phyloP scores from a whole-genome alignment of 371 early-diverging fungal species.

The Vittaforma corneae region DNA sequence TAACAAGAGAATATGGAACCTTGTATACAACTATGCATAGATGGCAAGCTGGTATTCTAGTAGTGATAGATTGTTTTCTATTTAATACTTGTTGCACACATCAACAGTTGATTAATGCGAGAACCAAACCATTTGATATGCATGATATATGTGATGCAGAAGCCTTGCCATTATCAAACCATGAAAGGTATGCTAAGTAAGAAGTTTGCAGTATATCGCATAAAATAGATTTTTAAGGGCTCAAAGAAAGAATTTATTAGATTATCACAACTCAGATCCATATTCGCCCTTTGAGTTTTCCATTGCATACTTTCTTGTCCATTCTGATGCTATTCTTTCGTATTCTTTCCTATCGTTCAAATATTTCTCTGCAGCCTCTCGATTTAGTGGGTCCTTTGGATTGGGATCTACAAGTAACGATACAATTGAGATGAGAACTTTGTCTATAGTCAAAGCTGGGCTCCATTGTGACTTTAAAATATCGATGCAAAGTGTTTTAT shows the following conservation, averaged over 20 bases:
- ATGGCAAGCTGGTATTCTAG: no score
- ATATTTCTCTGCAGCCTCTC: constrained; percentile 71
- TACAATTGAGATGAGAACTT: constrained; percentile 82
- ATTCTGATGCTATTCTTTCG: constrained; percentile 68
- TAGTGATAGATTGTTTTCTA: no score
- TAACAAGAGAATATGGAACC: no score
- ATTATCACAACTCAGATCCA: not conserved
- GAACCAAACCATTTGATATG: no score
- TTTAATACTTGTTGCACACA: no score
- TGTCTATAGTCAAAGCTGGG: constrained; percentile 85
- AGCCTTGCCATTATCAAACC: no score
- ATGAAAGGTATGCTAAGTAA: no score
- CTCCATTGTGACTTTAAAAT: constrained; percentile 98
- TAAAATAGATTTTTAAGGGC: not conserved
- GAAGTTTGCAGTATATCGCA: not conserved
- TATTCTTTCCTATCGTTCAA: constrained; percentile 65
- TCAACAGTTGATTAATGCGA: no score
- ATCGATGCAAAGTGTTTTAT: constrained; percentile 89
- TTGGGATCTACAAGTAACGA: constrained; percentile 90
- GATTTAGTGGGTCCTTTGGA: constrained; percentile 94
- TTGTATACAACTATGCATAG: no score
- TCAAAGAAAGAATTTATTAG: not conserved
- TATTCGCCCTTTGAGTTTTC: not conserved
- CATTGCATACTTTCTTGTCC: constrained; percentile 65
- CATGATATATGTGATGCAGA: no score